Evolutionary conservation across 768 basidiomycete genomes (phyloP).

Genomic region (Podaxis sp.): DNA sequence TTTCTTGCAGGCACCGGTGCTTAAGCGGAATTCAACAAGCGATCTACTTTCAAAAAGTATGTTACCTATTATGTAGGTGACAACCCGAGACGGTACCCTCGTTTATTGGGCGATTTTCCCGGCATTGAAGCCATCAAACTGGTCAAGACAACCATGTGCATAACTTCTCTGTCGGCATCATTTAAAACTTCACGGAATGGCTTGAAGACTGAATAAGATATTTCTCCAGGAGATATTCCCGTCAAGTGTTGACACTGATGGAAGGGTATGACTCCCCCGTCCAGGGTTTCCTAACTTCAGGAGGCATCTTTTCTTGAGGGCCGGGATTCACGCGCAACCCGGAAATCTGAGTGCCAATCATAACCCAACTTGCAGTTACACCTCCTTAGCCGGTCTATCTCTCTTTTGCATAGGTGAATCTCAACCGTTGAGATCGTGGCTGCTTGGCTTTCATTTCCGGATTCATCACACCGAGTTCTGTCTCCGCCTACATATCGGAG

Average conservation of each 20-base stretch:
- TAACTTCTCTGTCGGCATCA: too few species aligned
- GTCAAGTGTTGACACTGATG: too few species aligned
- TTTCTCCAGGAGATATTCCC: background rate
- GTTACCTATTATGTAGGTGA: too few species aligned
- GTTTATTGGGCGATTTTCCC: too few species aligned
- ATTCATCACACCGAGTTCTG: background rate
- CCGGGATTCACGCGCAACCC: background rate
- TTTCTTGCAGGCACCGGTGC: background rate
- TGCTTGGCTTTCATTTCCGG: background rate
- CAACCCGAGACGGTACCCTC: too few species aligned
- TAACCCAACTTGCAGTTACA: background rate
- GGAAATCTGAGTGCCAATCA: constrained; percentile 3
- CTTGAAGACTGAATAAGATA: background rate
- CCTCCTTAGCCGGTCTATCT: background rate
- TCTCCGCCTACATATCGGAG: background rate
- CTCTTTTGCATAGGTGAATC: background rate
- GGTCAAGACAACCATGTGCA: too few species aligned
- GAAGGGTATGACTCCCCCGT: background rate
- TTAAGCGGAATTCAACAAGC: background rate
- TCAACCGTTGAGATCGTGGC: background rate
- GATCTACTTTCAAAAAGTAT: too few species aligned
- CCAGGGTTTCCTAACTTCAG: background rate
- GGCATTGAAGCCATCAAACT: too few species aligned
- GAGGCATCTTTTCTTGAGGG: background rate
- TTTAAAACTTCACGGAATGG: background rate